Percentiles rank a stretch among this genome's conserved stretches.
Evolutionary conservation across 1,284 basidiomycete species (phyloP).

Genomic region (Schizophyllum amplum): DNA sequence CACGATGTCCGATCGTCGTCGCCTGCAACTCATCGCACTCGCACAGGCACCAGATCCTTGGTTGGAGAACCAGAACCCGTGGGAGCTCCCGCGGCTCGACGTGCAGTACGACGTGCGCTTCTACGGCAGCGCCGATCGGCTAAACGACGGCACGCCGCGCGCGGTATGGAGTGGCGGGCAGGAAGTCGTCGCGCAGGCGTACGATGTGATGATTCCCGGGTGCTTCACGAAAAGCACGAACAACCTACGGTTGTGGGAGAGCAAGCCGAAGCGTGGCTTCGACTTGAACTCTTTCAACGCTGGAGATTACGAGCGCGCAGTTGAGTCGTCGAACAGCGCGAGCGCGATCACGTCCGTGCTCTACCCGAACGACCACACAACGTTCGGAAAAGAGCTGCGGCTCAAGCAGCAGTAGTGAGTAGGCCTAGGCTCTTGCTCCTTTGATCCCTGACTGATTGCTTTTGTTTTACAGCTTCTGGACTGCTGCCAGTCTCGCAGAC

Average conservation of each 20-base stretch:
- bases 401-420: slow-evolving; percentile 84
- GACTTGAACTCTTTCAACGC: slow-evolving; percentile 91
- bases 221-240: slow-evolving; percentile 73
- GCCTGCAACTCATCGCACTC: slow-evolving; percentile 2
- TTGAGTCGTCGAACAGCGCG: slow-evolving; percentile 80
- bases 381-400: slow-evolving; percentile 80
- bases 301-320: slow-evolving; percentile 84
- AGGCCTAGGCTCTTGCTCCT: background rate
- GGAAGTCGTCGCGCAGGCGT: slow-evolving; percentile 85
- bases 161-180: slow-evolving; percentile 84
- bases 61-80: slow-evolving; percentile 78
- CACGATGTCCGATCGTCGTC: background rate
- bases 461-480: slow-evolving; percentile 61
- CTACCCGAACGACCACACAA: slow-evolving; percentile 79
- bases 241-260: slow-evolving; percentile 75
- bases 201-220: slow-evolving; percentile 88
- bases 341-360: slow-evolving; percentile 87
- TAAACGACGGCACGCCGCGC: slow-evolving; percentile 50
- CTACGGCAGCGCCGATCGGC: slow-evolving; percentile 73
- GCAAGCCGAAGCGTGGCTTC: slow-evolving; percentile 86
- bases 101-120: slow-evolving; percentile 50
- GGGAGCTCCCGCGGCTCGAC: slow-evolving; percentile 15
- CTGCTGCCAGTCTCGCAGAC: slow-evolving; percentile 77
- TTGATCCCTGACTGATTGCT: background rate
- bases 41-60: slow-evolving; percentile 85